Percentiles rank a stretch among this genome's conserved stretches.
Conservation (phyloP, 2,329 filamentous ascomycete genomes). For the Grosmannia serpens region DNA sequence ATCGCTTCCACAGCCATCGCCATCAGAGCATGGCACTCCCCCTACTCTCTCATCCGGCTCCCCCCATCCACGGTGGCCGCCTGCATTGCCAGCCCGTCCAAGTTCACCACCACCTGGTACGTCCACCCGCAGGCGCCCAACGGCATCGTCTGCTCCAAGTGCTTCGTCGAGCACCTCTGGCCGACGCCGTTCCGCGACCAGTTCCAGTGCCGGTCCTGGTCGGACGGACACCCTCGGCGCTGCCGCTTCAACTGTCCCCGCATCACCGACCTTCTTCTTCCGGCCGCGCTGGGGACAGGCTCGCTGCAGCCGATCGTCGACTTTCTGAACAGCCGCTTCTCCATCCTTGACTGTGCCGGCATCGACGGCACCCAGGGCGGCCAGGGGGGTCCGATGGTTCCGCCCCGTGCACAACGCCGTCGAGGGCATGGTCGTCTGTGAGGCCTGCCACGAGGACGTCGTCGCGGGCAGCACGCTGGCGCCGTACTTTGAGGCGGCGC, state of each 20-base stretch:
- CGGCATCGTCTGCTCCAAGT: not conserved
- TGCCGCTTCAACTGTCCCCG: slow-evolving; percentile 22
- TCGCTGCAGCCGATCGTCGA: slow-evolving; percentile 15
- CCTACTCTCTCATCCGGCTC: too few relatives aligned
- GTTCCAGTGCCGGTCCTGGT: not conserved
- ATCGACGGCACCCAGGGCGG: slow-evolving; percentile 9
- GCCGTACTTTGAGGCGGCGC: slow-evolving; percentile 15
- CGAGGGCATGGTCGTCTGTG: slow-evolving; percentile 23
- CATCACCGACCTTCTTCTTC: slow-evolving; percentile 23
- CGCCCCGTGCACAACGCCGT: slow-evolving; percentile 18
- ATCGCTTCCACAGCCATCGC: too few relatives aligned
- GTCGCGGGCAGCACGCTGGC: slow-evolving; percentile 20
- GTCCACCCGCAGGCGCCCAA: not conserved
- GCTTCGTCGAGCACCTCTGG: not conserved
- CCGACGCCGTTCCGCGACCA: not conserved
- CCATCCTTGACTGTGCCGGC: slow-evolving; percentile 20
- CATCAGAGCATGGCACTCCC: too few relatives aligned
- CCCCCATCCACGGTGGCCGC: too few relatives aligned
- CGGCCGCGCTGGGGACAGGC: slow-evolving; percentile 17
- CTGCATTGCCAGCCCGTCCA: too few relatives aligned
- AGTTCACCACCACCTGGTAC: not conserved
- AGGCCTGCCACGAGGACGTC: slow-evolving; percentile 25
- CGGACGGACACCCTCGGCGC: slow-evolving; percentile 8
- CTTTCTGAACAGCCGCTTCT: slow-evolving; percentile 18
- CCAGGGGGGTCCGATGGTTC: slow-evolving; percentile 22